A percentile compares a stretch with the other conserved stretches of the same genome.
Conservation (phyloP, 345 rosid genomes). For the Rhodamnia argentea region DNA sequence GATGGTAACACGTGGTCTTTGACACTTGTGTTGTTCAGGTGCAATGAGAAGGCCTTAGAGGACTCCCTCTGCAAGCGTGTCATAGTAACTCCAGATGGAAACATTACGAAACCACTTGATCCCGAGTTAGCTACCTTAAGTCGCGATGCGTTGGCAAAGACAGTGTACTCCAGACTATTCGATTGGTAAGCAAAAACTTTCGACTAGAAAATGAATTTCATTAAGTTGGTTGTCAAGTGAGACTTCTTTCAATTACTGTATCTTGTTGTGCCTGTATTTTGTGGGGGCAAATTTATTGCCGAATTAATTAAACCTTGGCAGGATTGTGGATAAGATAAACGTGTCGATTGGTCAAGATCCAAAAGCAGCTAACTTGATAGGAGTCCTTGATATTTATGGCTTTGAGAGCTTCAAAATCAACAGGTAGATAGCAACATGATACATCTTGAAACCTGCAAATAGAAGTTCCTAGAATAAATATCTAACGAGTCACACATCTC, state of each 20-base stretch:
- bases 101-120: constrained; percentile 93
- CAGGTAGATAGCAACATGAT: constrained; percentile 31
- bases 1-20: neutral
- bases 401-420: constrained; percentile 96
- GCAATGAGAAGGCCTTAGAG: constrained; percentile 85
- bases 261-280: neutral
- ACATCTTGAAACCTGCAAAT: neutral
- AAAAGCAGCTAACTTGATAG: constrained; percentile 79
- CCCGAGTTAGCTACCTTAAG: constrained; percentile 71
- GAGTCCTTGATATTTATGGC: constrained; percentile 98
- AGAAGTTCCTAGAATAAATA: neutral
- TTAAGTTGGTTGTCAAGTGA: constrained; percentile 52
- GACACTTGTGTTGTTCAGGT: constrained; percentile 26
- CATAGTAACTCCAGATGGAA: constrained; percentile 99
- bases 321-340: constrained; percentile 96
- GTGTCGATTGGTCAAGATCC: constrained; percentile 97
- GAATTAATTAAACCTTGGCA: constrained; percentile 7
- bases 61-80: constrained; percentile 95
- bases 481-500: neutral
- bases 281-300: neutral
- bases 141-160: constrained; percentile 96
- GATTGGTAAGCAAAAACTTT: constrained; percentile 60
- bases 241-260: neutral
- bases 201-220: constrained; percentile 68
- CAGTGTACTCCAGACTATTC: constrained; percentile 88